These are phyloP conservation scores for Trifolium fragiferum DNA, from an alignment of 306 rosid species.

Conservation along the genomic window DNA sequence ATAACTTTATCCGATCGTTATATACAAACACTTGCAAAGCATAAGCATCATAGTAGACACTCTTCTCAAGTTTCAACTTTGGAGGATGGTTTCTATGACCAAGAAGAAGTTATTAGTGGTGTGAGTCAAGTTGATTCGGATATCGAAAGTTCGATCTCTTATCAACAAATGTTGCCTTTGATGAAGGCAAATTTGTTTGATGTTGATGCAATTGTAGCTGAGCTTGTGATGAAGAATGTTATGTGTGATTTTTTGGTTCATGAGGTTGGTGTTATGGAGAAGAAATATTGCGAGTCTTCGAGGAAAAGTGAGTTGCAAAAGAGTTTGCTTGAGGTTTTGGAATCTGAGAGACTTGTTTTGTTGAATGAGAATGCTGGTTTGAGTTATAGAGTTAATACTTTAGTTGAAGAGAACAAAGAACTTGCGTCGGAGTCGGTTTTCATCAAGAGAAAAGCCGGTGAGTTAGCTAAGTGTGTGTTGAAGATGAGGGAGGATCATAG, in stretches of 20 bases:
- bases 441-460: slow-evolving; percentile 74
- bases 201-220: slow-evolving; percentile 57
- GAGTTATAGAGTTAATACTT: slow-evolving; percentile 59
- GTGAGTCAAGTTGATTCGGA: slow-evolving; percentile 69
- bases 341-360: slow-evolving; percentile 84
- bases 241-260: slow-evolving; percentile 62
- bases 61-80: slow-evolving; percentile 63
- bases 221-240: slow-evolving; percentile 80
- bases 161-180: slow-evolving; percentile 46
- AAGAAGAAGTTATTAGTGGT: slow-evolving; percentile 51
- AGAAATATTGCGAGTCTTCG: slow-evolving; percentile 58
- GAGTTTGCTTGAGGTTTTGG: slow-evolving; percentile 91
- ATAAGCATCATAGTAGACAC: slow-evolving; percentile 53
- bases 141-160: slow-evolving; percentile 79
- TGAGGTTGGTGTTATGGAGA: slow-evolving; percentile 64
- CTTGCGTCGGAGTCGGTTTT: slow-evolving; percentile 70
- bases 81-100: slow-evolving; percentile 56
- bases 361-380: slow-evolving; percentile 82
- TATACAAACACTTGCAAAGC: slow-evolving; percentile 65
- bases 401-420: slow-evolving; percentile 81
- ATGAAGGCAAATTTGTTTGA: slow-evolving; percentile 9
- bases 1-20: slow-evolving; percentile 81
- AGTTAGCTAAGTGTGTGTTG: slow-evolving; percentile 78
- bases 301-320: slow-evolving; percentile 80
- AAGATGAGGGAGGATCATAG: slow-evolving; percentile 85